Conservation (phyloP, 2,329 filamentous ascomycete species). For the Teratosphaeria zuluensis region DNA sequence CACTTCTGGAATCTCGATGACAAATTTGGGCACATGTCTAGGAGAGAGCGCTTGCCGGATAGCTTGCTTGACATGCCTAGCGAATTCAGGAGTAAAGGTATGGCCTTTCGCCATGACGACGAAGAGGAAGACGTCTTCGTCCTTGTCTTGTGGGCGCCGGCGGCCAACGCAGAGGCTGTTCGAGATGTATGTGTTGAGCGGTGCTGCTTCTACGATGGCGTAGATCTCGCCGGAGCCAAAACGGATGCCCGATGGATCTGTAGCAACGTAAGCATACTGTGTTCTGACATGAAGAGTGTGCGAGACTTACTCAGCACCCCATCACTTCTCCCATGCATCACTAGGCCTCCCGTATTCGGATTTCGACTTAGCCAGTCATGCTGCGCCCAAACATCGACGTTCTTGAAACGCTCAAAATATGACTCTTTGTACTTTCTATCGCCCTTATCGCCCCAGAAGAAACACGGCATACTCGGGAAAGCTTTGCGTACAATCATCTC, state of each 20-base stretch:
- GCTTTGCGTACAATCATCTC: constrained; percentile 38
- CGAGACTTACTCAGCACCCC: constrained; percentile 31
- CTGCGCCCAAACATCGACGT: constrained; percentile 35
- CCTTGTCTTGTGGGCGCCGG: constrained; percentile 25
- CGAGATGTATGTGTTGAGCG: constrained; percentile 27
- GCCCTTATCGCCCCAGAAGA: constrained; percentile 36
- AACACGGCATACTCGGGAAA: constrained; percentile 36
- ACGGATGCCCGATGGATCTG: constrained; percentile 37
- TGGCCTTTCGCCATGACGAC: constrained; percentile 25
- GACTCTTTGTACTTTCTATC: constrained; percentile 33
- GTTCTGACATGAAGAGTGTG: neutral
- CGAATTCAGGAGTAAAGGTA: constrained; percentile 18
- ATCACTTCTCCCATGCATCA: constrained; percentile 38
- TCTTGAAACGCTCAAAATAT: constrained; percentile 37
- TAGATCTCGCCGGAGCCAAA: constrained; percentile 41
- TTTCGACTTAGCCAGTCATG: constrained; percentile 39
- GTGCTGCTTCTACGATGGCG: constrained; percentile 35
- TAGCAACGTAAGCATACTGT: neutral
- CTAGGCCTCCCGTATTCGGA: constrained; percentile 30
- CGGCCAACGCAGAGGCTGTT: constrained; percentile 33
- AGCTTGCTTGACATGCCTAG: constrained; percentile 14
- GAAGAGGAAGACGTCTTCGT: constrained; percentile 34
- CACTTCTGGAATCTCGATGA: constrained; percentile 31
- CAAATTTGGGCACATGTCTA: constrained; percentile 34
- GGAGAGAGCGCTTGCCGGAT: constrained; percentile 21